phyloP scores from a whole-genome alignment of 352 stramenopile genomes.

The Phytopythium montanum region DNA sequence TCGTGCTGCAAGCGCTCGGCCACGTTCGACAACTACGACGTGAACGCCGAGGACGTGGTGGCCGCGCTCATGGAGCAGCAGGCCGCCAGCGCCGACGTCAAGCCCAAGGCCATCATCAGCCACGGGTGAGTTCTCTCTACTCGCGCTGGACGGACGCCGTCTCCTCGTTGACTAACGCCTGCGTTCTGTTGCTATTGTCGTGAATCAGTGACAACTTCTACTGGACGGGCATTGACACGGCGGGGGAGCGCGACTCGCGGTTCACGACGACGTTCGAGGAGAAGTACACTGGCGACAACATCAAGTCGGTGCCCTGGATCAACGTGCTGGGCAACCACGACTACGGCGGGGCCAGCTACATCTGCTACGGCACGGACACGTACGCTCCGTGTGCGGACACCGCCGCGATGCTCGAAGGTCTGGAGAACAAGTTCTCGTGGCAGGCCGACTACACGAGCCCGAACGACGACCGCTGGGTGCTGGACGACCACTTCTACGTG shows the following conservation, averaged over 20 bases:
- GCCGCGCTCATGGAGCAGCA: slow-evolving; percentile 46
- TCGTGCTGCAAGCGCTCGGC: slow-evolving; percentile 43
- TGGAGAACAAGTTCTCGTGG: slow-evolving; percentile 55
- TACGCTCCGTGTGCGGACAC: slow-evolving; percentile 38
- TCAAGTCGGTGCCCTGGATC: slow-evolving; percentile 60
- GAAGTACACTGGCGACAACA: slow-evolving; percentile 49
- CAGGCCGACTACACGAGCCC: slow-evolving; percentile 66
- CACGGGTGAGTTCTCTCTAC: slow-evolving; percentile 32
- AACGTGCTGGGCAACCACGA: slow-evolving; percentile 82
- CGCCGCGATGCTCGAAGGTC: slow-evolving; percentile 39
- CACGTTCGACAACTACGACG: slow-evolving; percentile 42
- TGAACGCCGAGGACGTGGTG: slow-evolving; percentile 47
- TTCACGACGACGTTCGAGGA: slow-evolving; percentile 69
- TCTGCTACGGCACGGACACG: slow-evolving; percentile 46
- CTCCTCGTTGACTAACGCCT: not conserved
- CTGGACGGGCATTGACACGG: slow-evolving; percentile 64
- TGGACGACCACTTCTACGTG: slow-evolving; percentile 73
- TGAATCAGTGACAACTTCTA: slow-evolving; percentile 71
- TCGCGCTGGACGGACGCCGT: not conserved
- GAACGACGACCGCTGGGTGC: slow-evolving; percentile 67
- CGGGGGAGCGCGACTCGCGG: slow-evolving; percentile 39
- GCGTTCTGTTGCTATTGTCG: no score
- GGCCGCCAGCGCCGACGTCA: slow-evolving; percentile 27
- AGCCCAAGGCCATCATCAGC: slow-evolving; percentile 59
- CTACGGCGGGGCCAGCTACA: slow-evolving; percentile 68